A percentile compares a stretch with the other conserved stretches of the same genome.
phyloP scores from a whole-genome alignment of 352 stramenopile genomes.

The Phytophthora citrophthora region DNA sequence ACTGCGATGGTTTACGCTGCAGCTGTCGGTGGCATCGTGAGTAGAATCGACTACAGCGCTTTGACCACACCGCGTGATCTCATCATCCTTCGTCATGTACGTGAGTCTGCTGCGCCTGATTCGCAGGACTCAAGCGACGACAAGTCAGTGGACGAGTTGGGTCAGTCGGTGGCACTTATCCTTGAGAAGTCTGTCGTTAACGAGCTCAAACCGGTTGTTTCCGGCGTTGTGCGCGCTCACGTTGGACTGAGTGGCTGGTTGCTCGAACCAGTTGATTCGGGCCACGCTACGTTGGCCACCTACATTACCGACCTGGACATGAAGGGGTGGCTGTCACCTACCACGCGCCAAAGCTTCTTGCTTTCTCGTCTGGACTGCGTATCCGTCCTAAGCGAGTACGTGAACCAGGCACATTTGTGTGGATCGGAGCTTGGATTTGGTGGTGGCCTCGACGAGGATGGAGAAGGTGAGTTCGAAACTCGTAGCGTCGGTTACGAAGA shows the following conservation, averaged over 20 bases:
- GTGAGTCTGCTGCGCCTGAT: slow-evolving; percentile 60
- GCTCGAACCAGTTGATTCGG: slow-evolving; percentile 70
- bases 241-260: slow-evolving; percentile 77
- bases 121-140: slow-evolving; percentile 39
- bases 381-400: slow-evolving; percentile 64
- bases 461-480: slow-evolving; percentile 41
- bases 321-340: slow-evolving; percentile 52
- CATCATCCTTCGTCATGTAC: slow-evolving; percentile 78
- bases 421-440: slow-evolving; percentile 58
- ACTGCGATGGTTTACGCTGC: slow-evolving; percentile 59
- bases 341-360: slow-evolving; percentile 58
- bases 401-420: slow-evolving; percentile 66
- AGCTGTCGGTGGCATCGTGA: slow-evolving; percentile 51
- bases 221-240: slow-evolving; percentile 58
- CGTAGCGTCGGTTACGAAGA: slow-evolving; percentile 43
- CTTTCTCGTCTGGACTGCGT: slow-evolving; percentile 68
- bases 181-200: slow-evolving; percentile 83
- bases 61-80: slow-evolving; percentile 65
- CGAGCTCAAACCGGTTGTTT: slow-evolving; percentile 61
- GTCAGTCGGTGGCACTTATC: slow-evolving; percentile 72
- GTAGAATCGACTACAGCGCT: slow-evolving; percentile 59
- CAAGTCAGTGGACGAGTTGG: slow-evolving; percentile 53
- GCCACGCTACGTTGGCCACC: slow-evolving; percentile 61
- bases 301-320: slow-evolving; percentile 81
- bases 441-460: slow-evolving; percentile 47